phyloP scores from a whole-genome alignment of 1,284 basidiomycete genomes.

The Boletus semigastroideus region DNA sequence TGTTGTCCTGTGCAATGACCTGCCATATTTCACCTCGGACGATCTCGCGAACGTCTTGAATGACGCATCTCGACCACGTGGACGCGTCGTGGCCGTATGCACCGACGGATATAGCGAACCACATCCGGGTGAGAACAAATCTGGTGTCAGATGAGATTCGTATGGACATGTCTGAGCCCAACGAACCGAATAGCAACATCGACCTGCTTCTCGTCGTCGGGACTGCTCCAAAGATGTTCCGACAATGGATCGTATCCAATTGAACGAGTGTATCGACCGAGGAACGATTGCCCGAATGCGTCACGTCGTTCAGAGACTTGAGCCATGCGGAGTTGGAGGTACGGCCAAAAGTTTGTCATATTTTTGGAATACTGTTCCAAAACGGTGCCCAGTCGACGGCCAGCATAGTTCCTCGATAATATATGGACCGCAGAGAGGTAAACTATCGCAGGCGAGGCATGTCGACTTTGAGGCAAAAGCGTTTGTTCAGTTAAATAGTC shows the following conservation, averaged over 20 bases:
- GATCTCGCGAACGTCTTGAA: constrained; percentile 50
- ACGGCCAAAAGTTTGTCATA: constrained; percentile 69
- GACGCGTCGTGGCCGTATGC: constrained; percentile 27
- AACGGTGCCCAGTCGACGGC: constrained; percentile 45
- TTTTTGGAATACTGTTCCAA: constrained; percentile 39
- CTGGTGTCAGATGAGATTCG: constrained; percentile 35
- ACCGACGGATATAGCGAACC: constrained; percentile 58
- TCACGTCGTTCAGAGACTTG: constrained; percentile 41
- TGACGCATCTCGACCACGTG: constrained; percentile 36
- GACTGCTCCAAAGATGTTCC: constrained; percentile 55
- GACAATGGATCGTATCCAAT: constrained; percentile 38
- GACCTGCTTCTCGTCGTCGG: constrained; percentile 56
- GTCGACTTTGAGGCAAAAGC: not conserved
- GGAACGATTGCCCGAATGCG: constrained; percentile 49
- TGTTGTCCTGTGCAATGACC: constrained; percentile 38
- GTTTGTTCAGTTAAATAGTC: constrained; percentile 3
- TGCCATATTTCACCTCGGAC: constrained; percentile 60
- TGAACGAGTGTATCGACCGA: constrained; percentile 34
- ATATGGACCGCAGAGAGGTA: constrained; percentile 58
- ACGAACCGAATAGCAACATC: constrained; percentile 55
- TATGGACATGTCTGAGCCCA: not conserved
- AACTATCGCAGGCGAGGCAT: constrained; percentile 37
- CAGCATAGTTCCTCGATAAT: constrained; percentile 46
- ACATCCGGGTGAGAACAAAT: constrained; percentile 61
- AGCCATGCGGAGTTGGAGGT: constrained; percentile 48